These are phyloP conservation scores for Cytospora mali DNA, from an alignment of 2,329 filamentous ascomycete species.

Conservation along the genomic window DNA sequence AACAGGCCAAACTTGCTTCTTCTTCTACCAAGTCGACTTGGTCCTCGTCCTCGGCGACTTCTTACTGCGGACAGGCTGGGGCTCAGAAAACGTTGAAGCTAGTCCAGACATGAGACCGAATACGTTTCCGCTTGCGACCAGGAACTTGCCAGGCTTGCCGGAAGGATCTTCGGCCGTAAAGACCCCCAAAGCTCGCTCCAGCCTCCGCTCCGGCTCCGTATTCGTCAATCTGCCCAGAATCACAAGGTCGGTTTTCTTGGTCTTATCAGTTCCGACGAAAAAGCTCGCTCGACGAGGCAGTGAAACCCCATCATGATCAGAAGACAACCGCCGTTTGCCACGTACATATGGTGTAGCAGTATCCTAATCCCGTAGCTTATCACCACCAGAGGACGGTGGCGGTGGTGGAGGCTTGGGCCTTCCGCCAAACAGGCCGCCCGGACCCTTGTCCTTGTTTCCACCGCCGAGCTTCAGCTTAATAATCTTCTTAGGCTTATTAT, in stretches of 20 bases:
- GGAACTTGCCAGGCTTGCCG: neutral
- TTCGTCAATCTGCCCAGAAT: neutral
- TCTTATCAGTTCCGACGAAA: neutral
- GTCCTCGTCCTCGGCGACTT: neutral
- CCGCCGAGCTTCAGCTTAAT: constrained; percentile 27
- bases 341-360: neutral
- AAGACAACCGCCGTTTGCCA: neutral
- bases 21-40: neutral
- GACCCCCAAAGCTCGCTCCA: neutral
- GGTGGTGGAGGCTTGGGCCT: constrained; percentile 2
- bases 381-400: neutral
- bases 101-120: neutral
- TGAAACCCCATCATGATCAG: neutral
- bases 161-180: neutral
- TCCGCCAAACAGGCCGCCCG: neutral
- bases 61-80: no score
- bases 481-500: constrained; percentile 19
- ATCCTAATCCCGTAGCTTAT: neutral
- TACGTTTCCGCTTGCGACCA: neutral
- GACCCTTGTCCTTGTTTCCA: constrained; percentile 7
- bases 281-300: neutral
- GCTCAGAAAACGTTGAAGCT: neutral
- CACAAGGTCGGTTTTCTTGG: neutral
- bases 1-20: neutral
- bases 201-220: no score